Evolutionary conservation across 2,329 filamentous ascomycete species (phyloP).

Genomic region (Aureobasidium sp.): DNA sequence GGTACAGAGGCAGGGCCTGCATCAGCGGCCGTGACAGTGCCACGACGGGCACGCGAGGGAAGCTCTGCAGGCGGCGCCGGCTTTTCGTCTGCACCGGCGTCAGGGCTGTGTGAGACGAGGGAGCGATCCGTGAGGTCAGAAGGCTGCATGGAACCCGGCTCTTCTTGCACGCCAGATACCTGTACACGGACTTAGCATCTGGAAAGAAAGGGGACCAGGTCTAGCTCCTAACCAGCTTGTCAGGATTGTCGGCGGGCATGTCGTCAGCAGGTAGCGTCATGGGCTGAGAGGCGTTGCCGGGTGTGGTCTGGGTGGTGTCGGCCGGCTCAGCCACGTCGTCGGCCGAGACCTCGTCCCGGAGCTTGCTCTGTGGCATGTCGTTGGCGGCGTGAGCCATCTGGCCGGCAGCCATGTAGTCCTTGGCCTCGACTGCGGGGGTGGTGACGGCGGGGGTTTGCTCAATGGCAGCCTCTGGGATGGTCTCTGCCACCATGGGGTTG

Average conservation of each 20-base stretch:
- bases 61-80: not conserved
- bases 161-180: constrained; percentile 33
- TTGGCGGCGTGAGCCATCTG: constrained; percentile 15
- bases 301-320: not conserved
- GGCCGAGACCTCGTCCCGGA: not conserved
- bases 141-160: constrained; percentile 23
- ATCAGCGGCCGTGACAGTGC: constrained; percentile 4
- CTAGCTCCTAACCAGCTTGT: constrained; percentile 29
- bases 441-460: constrained; percentile 25
- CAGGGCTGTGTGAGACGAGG: constrained; percentile 5
- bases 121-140: constrained; percentile 17
- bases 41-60: constrained; percentile 13
- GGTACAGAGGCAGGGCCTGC: not conserved
- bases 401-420: constrained; percentile 18
- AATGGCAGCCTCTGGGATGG: constrained; percentile 35
- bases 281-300: not conserved
- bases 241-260: constrained; percentile 31
- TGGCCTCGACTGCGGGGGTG: constrained; percentile 26
- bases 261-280: constrained; percentile 17
- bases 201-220: not conserved
- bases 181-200: constrained; percentile 2
- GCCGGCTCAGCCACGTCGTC: not conserved
- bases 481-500: constrained; percentile 28
- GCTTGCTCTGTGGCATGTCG: constrained; percentile 9
- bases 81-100: not conserved